Evolutionary conservation across 139 green algal species (phyloP), one percentile per base, ranked within the genome.

Genomic region (Chloropicon primus): DNA sequence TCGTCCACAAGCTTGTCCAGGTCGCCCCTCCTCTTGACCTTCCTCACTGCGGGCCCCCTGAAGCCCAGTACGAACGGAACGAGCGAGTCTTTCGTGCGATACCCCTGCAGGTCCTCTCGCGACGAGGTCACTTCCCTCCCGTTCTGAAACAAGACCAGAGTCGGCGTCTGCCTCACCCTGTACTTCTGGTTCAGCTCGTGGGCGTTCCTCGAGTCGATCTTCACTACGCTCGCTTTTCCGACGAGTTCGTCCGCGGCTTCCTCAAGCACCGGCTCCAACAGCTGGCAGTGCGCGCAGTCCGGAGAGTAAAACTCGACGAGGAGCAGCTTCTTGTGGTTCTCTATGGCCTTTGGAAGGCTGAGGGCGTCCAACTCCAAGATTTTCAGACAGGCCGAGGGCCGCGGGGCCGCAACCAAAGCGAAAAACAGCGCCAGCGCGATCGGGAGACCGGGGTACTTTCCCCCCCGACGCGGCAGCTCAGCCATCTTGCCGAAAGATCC

Each of bases 281-380:
- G 2, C 72, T 81, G 26, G 71, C 77, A 81, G 71, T 81, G 77
- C 21, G 26, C 26, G 77, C 77, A 81, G 71, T 81, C 74, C 2
- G 77, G 77, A 1, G 77, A 77, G 62, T 77, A 81, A 24, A 81
- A 81, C 27, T 81, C 77, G 10, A 81, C 71, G 3, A 81, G 72
- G 62, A 81, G 23, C 26, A 81, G 77, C 72, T 81, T 81, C 27
- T 81, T 77, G 24, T 80, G 71, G 71, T 81, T 81, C 23, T 72
- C 27, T 2, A 80, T 27, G 22, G 76, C 24, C 22, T 81, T 77
- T 2, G 2, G 22, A 53, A 81, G 76, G 5, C 71, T 29, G 26
- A 25, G 27, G 17, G 77, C 23, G 72, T 27, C 26, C 2, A 81
- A 22, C 77, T 81, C 77, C 2, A 81, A 22, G 2, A 81, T 71